Evolutionary conservation across 2,329 filamentous ascomycete genomes (phyloP), one percentile per base, ranked within the genome.

Genomic region (Trichoderma semiorbis): DNA sequence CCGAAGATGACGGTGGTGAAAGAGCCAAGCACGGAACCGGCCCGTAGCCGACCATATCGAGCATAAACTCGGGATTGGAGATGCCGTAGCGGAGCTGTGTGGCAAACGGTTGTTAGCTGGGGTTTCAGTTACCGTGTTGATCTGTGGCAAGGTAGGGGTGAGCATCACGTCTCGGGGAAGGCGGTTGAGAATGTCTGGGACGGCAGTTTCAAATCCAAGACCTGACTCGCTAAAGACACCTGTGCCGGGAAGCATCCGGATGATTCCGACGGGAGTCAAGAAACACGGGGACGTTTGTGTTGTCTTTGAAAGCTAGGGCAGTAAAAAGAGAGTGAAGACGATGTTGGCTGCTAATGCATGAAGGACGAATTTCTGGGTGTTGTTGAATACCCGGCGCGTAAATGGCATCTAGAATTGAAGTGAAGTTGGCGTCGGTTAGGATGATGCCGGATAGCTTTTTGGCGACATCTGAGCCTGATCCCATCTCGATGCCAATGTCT

Each of bases 241-340:
- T 0, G 91, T 93, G 66, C 92, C 87, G 86, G 93, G 91, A 77
- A 93, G 90, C 77, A 93, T 90, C 90, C 90, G 93, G 34, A 93
- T 85, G 73, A 93, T 92, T 74, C 93, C 89, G 14, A 93, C 88
- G 0, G 91, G 91, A 0, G 90, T 85, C 14, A 93, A 91, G 90
- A 78, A 93, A 93, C 14, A 93, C 88, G 0, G 91, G 93, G 30
- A 91, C 84, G 2, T 85, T 83, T n/a, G 82, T 82, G 0, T 78
- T 74, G 75, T 93, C 91, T 79, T 93, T 92, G 83, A 92, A 93
- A 0, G 84, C 87, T 3, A 93, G 84, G 43, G 91, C 91, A 53
- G 92, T 87, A 8, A 93, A 86, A 10, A 93, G 83, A 0, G 88
- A 88, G 69, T 91, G 73, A 92, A 88, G 1, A 89, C 90, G 58